A percentile compares a stretch with the other conserved stretches of the same genome.
Evolutionary conservation across 495 filamentous ascomycete genomes (phyloP).

Genomic region (Xylaria cubensis): DNA sequence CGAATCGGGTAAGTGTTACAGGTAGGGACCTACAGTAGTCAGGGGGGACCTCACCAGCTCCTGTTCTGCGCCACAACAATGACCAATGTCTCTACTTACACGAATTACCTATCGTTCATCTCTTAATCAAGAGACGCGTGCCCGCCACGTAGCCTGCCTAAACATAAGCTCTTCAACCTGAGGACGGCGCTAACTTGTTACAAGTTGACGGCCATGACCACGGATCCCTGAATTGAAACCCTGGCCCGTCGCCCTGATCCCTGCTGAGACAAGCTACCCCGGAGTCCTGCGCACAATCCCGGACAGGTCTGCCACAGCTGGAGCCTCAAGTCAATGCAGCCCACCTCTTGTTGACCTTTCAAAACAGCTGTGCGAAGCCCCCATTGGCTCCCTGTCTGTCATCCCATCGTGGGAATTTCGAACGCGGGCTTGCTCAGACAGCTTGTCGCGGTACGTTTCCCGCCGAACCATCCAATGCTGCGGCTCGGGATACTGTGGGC

Average conservation of each 20-base stretch:
- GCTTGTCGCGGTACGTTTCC: slow-evolving; percentile 1
- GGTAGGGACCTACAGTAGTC: no score
- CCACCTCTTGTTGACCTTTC: neutral
- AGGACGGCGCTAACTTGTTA: slow-evolving; percentile 34
- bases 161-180: neutral
- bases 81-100: neutral
- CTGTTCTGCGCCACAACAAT: neutral
- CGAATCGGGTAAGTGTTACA: slow-evolving; percentile 1
- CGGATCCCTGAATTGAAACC: slow-evolving; percentile 55
- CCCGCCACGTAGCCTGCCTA: neutral
- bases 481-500: neutral
- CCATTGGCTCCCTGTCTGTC: slow-evolving; percentile 1
- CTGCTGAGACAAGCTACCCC: slow-evolving; percentile 37
- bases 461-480: neutral
- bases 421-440: slow-evolving; percentile 13
- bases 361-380: neutral
- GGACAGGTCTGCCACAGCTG: slow-evolving; percentile 33
- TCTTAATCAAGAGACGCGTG: neutral
- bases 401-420: neutral
- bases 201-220: slow-evolving; percentile 39
- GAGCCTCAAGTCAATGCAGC: slow-evolving; percentile 36
- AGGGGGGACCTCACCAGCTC: neutral
- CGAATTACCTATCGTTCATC: neutral
- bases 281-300: slow-evolving; percentile 2
- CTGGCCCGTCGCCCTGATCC: slow-evolving; percentile 56